A percentile compares a stretch with the other conserved stretches of the same genome.
Evolutionary conservation across 2,329 filamentous ascomycete genomes (phyloP).

Genomic region (Cordyceps cicadae): DNA sequence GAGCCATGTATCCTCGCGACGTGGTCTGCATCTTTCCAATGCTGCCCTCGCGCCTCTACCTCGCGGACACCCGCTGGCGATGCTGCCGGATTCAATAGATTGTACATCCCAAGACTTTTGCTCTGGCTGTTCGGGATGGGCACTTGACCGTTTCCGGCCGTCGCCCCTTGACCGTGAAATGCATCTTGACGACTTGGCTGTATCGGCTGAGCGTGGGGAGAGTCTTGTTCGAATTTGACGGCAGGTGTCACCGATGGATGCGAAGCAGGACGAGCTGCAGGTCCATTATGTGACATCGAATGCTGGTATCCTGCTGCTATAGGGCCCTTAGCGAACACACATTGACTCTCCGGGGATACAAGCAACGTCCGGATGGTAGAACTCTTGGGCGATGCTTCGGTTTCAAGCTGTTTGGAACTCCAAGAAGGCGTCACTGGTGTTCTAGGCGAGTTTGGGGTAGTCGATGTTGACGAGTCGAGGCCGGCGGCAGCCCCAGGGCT

Average conservation of each 20-base stretch:
- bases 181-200: constrained; percentile 16
- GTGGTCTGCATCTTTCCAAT: constrained; percentile 17
- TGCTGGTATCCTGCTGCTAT: constrained; percentile 48
- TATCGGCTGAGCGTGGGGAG: constrained; percentile 11
- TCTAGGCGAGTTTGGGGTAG: constrained; percentile 26
- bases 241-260: constrained; percentile 40
- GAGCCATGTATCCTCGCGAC: constrained; percentile 16
- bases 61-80: constrained; percentile 17
- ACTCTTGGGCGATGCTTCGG: constrained; percentile 18
- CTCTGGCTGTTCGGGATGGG: constrained; percentile 19
- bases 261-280: constrained; percentile 48
- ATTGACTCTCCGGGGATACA: constrained; percentile 39
- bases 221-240: constrained; percentile 25
- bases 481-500: constrained; percentile 25
- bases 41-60: constrained; percentile 13
- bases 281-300: constrained; percentile 57
- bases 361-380: constrained; percentile 17
- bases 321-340: constrained; percentile 44
- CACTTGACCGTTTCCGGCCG: constrained; percentile 14
- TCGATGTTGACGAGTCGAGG: constrained; percentile 24
- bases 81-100: constrained; percentile 31
- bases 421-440: constrained; percentile 28
- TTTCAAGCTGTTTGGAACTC: constrained; percentile 18
- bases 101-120: constrained; percentile 29
- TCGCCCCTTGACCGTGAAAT: constrained; percentile 16